These are phyloP conservation scores for Pseudocercospora cruenta DNA, from an alignment of 2,329 filamentous ascomycete species.

Conservation along the genomic window DNA sequence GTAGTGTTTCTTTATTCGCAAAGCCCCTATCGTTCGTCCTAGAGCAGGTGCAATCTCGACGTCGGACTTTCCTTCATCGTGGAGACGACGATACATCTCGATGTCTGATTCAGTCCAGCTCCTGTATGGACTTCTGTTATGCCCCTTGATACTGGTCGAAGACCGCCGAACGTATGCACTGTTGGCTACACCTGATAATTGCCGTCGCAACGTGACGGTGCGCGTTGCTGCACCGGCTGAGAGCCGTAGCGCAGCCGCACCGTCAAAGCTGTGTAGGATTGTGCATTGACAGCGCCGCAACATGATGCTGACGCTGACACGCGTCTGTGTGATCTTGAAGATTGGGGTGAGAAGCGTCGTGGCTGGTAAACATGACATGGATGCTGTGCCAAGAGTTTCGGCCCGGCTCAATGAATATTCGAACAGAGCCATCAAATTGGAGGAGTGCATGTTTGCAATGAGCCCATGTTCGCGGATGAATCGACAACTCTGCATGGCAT, in stretches of 20 bases:
- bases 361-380: not conserved
- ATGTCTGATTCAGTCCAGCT: not conserved
- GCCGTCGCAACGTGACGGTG: not conserved
- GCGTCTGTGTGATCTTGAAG: too few relatives aligned
- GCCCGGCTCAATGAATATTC: not conserved
- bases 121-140: not conserved
- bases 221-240: not conserved
- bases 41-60: not conserved
- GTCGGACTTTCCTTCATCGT: not conserved
- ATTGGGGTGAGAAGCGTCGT: too few relatives aligned
- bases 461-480: too few relatives aligned
- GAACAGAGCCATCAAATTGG: too few relatives aligned
- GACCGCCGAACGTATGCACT: not conserved
- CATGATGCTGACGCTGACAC: too few relatives aligned
- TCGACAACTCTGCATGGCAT: too few relatives aligned
- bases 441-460: too few relatives aligned
- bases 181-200: not conserved
- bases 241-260: not conserved
- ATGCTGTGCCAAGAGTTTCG: not conserved
- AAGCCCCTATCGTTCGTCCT: not conserved
- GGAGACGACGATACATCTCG: not conserved
- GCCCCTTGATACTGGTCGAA: not conserved
- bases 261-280: not conserved
- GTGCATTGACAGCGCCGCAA: not conserved
- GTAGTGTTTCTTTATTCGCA: not conserved